Conservation (phyloP, 2,329 filamentous ascomycete species). For the Xylariaceae sp. region DNA sequence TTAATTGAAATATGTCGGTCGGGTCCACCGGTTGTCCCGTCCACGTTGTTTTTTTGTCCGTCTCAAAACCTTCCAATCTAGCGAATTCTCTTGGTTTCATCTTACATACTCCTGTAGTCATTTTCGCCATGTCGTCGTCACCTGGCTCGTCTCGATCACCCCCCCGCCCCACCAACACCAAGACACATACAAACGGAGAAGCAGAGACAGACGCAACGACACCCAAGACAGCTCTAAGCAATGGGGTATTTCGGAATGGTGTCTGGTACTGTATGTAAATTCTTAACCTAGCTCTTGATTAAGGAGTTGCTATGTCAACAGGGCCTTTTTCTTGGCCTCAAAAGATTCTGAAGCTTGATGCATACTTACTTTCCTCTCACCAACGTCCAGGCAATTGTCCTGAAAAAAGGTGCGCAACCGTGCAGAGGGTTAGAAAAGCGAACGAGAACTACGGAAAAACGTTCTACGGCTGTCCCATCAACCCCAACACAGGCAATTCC, state of each 20-base stretch:
- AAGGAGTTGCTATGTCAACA: too few relatives aligned
- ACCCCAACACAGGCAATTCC: slow-evolving; percentile 33
- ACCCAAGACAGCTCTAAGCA: slow-evolving; percentile 8
- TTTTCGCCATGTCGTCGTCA: neutral
- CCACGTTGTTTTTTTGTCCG: too few relatives aligned
- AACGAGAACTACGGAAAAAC: slow-evolving; percentile 44
- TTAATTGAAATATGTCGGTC: too few relatives aligned
- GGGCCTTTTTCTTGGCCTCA: too few relatives aligned
- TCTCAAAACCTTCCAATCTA: too few relatives aligned
- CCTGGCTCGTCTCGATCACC: slow-evolving; percentile 12
- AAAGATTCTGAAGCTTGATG: too few relatives aligned
- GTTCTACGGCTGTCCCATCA: slow-evolving; percentile 50
- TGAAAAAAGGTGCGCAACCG: slow-evolving; percentile 43
- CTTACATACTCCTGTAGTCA: too few relatives aligned
- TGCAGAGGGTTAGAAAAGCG: slow-evolving; percentile 45
- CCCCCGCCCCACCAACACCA: slow-evolving; percentile 2
- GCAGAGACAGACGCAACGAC: slow-evolving; percentile 4
- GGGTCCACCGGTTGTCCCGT: too few relatives aligned
- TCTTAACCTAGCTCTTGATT: too few relatives aligned
- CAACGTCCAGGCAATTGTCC: slow-evolving; percentile 48
- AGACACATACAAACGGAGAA: too few relatives aligned
- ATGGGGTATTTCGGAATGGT: slow-evolving; percentile 29
- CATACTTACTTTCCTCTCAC: too few relatives aligned
- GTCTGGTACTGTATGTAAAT: slow-evolving; percentile 36
- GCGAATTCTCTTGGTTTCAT: too few relatives aligned